phyloP scores from a whole-genome alignment of 495 filamentous ascomycete genomes.

The Bathelium albidoporum region DNA sequence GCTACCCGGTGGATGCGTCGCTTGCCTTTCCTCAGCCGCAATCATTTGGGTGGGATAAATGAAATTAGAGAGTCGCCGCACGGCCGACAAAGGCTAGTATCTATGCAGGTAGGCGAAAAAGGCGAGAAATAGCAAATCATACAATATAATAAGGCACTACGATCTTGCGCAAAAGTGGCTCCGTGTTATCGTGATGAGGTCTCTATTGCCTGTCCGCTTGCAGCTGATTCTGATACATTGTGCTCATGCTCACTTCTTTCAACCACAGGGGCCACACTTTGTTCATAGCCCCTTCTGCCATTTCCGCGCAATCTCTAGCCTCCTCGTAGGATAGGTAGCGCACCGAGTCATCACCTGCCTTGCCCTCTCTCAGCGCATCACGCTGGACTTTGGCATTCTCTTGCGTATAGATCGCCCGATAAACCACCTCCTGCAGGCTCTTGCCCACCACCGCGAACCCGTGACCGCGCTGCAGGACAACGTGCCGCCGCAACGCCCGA shows the following conservation, averaged over 20 bases:
- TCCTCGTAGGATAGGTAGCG: neutral
- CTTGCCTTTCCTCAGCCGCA: too few relatives aligned
- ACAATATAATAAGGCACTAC: too few relatives aligned
- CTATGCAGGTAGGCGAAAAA: too few relatives aligned
- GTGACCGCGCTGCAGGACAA: constrained; percentile 29
- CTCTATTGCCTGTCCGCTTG: too few relatives aligned
- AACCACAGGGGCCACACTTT: neutral
- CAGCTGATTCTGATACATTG: constrained; percentile 1
- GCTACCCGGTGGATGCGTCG: too few relatives aligned
- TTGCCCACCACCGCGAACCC: constrained; percentile 28
- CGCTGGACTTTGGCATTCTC: constrained; percentile 22
- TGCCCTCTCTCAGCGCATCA: neutral
- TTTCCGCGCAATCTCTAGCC: neutral
- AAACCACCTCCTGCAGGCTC: constrained; percentile 27
- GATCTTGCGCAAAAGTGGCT: too few relatives aligned
- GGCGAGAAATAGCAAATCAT: too few relatives aligned
- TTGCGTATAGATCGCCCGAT: constrained; percentile 30
- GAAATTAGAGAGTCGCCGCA: too few relatives aligned
- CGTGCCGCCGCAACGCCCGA: neutral
- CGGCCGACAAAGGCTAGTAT: too few relatives aligned
- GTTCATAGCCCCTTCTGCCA: neutral
- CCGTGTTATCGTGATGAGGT: too few relatives aligned
- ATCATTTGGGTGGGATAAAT: too few relatives aligned
- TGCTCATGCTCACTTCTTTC: neutral
- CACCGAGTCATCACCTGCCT: neutral